Evolutionary conservation across 2,329 filamentous ascomycete genomes (phyloP), one percentile per base, ranked within the genome.

Genomic region (Penicillium sp.): DNA sequence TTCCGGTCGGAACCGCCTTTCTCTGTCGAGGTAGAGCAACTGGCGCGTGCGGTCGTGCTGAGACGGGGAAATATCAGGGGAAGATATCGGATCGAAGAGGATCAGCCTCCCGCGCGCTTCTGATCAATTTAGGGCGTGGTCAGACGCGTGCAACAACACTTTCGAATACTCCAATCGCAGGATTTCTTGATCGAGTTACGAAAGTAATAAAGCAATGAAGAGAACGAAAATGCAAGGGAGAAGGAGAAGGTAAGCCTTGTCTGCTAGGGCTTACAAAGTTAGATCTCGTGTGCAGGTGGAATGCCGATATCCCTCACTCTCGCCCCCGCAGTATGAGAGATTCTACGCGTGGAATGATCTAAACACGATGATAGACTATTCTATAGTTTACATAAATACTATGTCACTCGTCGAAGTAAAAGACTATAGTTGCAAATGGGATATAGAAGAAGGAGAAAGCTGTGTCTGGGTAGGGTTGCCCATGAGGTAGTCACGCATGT

Each of bases 141-240:
- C 59, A 58, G 57, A 61, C 59, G 59, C 59, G 58, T 60, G 58
- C 59, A 59, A 61, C 59, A 59, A 56, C 55, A 52, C 42, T 35
- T 37, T 45, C 27, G n/a, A 38, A 33, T 33, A 46, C 38, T 22
- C 31, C 19, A 44, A 46, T 41, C 38, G 42, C 35, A 28, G 29
- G 34, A 45, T 46, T 42, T 42, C 18, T 31, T 14, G 19, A 48
- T 12, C 11, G 31, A 45, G 25, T 43, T 39, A 22, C 16, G 14
- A 31, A 16, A 27, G 18, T 25, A 29, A 13, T 33, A 38, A 22
- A 4, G 29, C 47, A 40, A 46, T 46, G 25, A 40, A 29, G 35
- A 22, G 47, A 49, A 30, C 29, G 25, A 19, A 40, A 49, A 50
- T 11, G 52, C 49, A 58, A 53, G 53, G 54, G 49, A 46, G 50